Evolutionary conservation across 306 rosid genomes (phyloP).

Genomic region (Glycine latifolia): DNA sequence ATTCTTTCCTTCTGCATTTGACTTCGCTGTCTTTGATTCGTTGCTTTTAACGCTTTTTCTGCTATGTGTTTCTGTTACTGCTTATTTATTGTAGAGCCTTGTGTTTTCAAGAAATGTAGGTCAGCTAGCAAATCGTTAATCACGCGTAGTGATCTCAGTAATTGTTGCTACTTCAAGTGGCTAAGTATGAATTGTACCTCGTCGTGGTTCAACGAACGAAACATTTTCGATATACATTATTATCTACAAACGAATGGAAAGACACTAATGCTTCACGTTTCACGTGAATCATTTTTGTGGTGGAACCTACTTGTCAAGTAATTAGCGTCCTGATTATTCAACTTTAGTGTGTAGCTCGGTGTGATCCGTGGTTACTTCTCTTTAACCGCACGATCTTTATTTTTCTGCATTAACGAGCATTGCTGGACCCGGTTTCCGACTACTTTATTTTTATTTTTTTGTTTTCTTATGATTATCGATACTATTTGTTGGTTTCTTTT

Average conservation of each 20-base stretch:
- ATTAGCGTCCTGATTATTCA: constrained; percentile 25
- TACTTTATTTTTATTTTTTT: background rate
- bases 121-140: constrained; percentile 7
- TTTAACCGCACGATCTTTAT: constrained; percentile 5
- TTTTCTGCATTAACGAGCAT: constrained; percentile 6
- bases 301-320: constrained; percentile 19
- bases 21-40: constrained; percentile 24
- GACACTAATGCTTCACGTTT: background rate
- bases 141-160: constrained; percentile 28
- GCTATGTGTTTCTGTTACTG: background rate
- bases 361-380: constrained; percentile 28
- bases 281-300: constrained; percentile 22
- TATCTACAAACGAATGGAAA: background rate
- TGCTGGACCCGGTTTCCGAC: constrained; percentile 31
- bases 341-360: constrained; percentile 22
- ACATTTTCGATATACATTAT: background rate
- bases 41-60: background rate
- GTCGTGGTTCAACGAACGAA: constrained; percentile 12
- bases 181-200: background rate
- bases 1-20: constrained; percentile 17
- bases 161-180: background rate
- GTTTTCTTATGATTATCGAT: background rate
- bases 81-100: constrained; percentile 29
- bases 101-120: constrained; percentile 46
- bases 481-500: constrained; percentile 29